A percentile compares a stretch with the other conserved stretches of the same genome.
Evolutionary conservation across 768 basidiomycete species (phyloP).

Genomic region (Sporobolomyces pararoseus): DNA sequence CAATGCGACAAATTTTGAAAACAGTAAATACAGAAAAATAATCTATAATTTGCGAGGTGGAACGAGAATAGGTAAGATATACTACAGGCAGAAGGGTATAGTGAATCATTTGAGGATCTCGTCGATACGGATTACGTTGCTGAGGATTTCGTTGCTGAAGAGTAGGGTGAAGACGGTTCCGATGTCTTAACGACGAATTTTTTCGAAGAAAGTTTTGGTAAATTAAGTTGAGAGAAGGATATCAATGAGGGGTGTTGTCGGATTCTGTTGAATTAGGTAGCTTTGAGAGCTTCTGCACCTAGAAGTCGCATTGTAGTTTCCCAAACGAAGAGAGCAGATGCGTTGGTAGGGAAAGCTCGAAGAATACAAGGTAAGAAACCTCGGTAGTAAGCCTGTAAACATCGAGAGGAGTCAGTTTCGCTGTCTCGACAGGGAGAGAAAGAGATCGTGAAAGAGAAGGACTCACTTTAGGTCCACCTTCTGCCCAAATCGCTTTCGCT

Average conservation of each 20-base stretch:
- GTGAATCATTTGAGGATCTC: too few relatives aligned
- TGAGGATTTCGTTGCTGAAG: too few relatives aligned
- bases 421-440: neutral
- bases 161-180: too few relatives aligned
- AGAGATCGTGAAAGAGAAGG: neutral
- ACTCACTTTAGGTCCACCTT: slow-evolving; percentile 36
- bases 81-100: too few relatives aligned
- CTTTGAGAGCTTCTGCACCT: slow-evolving; percentile 17
- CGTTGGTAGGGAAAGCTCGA: slow-evolving; percentile 44
- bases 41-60: slow-evolving; percentile 5
- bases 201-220: too few relatives aligned
- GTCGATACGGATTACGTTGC: too few relatives aligned
- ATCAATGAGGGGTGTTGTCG: neutral
- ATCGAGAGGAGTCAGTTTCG: neutral
- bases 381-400: slow-evolving; percentile 38
- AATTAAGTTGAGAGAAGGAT: too few relatives aligned
- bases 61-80: neutral
- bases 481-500: slow-evolving; percentile 34
- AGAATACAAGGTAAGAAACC: slow-evolving; percentile 43
- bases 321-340: slow-evolving; percentile 42
- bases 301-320: slow-evolving; percentile 37
- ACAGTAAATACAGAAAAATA: neutral
- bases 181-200: too few relatives aligned
- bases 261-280: neutral
- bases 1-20: neutral